Base-by-base conservation (phyloP, 2,329 filamentous ascomycete genomes). In the Pseudocercospora musae region DNA sequence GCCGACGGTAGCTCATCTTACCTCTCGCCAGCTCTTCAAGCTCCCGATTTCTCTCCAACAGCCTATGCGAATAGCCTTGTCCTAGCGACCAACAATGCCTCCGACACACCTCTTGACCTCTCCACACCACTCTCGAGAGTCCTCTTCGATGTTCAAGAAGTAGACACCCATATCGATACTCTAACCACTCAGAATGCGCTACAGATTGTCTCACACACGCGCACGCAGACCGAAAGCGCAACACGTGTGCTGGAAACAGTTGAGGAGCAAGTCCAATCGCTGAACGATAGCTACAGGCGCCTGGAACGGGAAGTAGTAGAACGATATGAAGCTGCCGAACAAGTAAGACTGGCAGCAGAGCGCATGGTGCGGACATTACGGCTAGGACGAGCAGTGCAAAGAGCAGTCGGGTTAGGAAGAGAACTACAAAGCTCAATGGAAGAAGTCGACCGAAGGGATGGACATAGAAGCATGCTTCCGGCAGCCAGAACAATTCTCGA, bases 71-170 rank as follows among this genome's bases (percentile, higher is more conserved):
- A 98, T 76, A 86, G 86, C 25, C 87, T 99, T 62, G 90, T 98
- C 54, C 87, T 93, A 61, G 84, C 88, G 42, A 98, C 94, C 59
- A 98, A 98, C 81, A 96, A 97, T 78, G 84, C 92, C 62, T 91
- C 89, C 69, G 95, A 98, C 78, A 89, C 89, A 1, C 90, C 92
- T 6, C 85, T 98, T 71, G 95, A 99, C 76, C 89, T 99, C 61
- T 94, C 92, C 5, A 98, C 95, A 15, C 94, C 95, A 2, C 84
- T 99, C 53, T 96, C 93, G 4, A 87, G 92, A 59, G 93, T 97
- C 4, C 87, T 98, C 6, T 99, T 99, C 78, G 95, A 99, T 77
- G 89, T 95, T 2, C 95, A 98, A 75, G 95, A 98, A 78, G 89
- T 99, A 68, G 94, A 98, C 78, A 96, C 93, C 0, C 92, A 96